phyloP scores from a whole-genome alignment of 1,139 yeast species.

The Spathaspora sp. region DNA sequence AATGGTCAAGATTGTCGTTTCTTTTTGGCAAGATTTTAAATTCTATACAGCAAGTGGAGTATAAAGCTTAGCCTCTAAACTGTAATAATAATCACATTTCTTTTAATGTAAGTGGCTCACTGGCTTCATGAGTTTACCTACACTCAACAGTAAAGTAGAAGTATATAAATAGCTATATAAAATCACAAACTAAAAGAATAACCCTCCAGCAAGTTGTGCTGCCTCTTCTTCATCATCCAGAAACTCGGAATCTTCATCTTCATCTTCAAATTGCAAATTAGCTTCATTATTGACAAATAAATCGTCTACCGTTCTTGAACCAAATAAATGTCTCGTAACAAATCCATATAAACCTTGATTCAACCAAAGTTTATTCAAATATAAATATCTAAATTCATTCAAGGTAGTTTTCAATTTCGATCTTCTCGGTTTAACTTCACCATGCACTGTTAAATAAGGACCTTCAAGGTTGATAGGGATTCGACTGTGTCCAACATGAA shows the following conservation, averaged over 20 bases:
- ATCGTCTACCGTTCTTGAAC: constrained; percentile 15
- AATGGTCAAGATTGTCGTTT: background rate
- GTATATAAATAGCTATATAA: background rate
- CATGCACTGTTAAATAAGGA: constrained; percentile 71
- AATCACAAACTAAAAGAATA: constrained; percentile 7
- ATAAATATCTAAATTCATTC: constrained; percentile 50
- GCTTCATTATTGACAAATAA: constrained; percentile 13
- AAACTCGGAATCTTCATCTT: constrained; percentile 15
- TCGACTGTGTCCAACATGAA: constrained; percentile 31
- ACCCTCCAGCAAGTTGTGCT: constrained; percentile 8
- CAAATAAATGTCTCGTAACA: constrained; percentile 35
- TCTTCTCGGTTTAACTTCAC: constrained; percentile 62
- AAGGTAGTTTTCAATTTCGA: constrained; percentile 55
- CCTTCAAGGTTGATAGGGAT: constrained; percentile 44
- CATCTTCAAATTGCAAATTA: constrained; percentile 18
- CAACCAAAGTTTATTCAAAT: constrained; percentile 60
- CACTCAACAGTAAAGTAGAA: too few species aligned
- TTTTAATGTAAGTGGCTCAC: too few species aligned
- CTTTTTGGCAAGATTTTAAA: background rate
- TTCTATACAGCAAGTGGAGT: background rate
- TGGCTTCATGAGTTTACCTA: too few species aligned
- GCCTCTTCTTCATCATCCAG: constrained; percentile 20
- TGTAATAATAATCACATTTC: background rate
- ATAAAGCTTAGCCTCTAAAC: background rate
- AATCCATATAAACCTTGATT: constrained; percentile 48